phyloP scores from a whole-genome alignment of 2,329 filamentous ascomycete species.

The Trichoderma hamatum region DNA sequence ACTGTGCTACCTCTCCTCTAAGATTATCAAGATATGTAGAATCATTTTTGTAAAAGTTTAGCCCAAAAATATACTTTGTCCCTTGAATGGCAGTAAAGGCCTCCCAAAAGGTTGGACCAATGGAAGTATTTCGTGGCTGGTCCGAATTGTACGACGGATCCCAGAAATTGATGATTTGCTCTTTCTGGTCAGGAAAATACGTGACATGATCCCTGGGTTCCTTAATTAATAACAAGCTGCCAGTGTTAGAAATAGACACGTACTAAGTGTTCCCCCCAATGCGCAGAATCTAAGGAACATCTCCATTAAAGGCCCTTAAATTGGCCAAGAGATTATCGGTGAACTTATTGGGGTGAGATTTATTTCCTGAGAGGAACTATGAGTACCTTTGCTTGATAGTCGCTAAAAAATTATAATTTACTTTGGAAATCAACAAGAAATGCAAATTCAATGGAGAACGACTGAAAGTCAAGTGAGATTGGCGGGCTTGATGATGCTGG shows the following conservation, averaged over 20 bases:
- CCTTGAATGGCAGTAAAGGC: conserved; percentile 19
- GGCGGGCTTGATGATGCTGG: conserved; percentile 13
- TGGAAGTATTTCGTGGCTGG: conserved; percentile 19
- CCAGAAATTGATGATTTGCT: conserved; percentile 18
- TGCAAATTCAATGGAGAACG: conserved; percentile 23
- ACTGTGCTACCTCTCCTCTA: background rate
- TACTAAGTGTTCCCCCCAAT: conserved; percentile 25
- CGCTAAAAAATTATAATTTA: background rate
- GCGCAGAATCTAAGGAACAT: conserved; percentile 20
- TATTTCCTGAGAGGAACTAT: conserved; percentile 1
- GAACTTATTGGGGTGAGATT: conserved; percentile 18
- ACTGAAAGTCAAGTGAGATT: conserved; percentile 22
- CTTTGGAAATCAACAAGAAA: conserved; percentile 21
- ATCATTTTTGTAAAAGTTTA: conserved; percentile 26
- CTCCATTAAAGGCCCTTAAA: conserved; percentile 17
- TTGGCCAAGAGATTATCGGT: conserved; percentile 22
- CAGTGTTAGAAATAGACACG: too few relatives aligned
- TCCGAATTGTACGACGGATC: conserved; percentile 21
- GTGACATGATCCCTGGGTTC: conserved; percentile 16
- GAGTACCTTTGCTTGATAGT: background rate
- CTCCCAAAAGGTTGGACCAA: conserved; percentile 21
- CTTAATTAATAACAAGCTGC: background rate
- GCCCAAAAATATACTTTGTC: conserved; percentile 21
- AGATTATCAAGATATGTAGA: conserved; percentile 19
- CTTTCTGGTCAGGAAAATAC: conserved; percentile 14